phyloP scores from a whole-genome alignment of 1,284 basidiomycete genomes.

The Apiotrichum siamense region DNA sequence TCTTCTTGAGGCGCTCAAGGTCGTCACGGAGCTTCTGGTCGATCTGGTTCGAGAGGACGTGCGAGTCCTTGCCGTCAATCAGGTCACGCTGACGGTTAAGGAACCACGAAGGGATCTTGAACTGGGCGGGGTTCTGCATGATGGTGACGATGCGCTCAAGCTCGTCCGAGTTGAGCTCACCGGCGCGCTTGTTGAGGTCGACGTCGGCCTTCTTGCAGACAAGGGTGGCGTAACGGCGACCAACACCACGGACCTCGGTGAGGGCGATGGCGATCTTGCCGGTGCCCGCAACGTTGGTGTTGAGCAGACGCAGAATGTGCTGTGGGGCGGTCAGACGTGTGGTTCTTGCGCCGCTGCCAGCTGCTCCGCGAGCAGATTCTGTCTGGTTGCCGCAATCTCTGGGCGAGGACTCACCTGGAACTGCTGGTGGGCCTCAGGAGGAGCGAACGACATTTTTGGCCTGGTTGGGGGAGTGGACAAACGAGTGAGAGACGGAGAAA shows the following conservation, averaged over 20 bases:
- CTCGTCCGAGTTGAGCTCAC: conserved; percentile 93
- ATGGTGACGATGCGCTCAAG: conserved; percentile 99
- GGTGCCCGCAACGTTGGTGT: conserved; percentile 95
- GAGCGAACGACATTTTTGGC: conserved; percentile 57
- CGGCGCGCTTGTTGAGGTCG: conserved; percentile 94
- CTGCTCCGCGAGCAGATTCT: not conserved
- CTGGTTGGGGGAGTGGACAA: not conserved
- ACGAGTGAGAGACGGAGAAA: conserved; percentile 6
- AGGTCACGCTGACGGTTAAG: conserved; percentile 99
- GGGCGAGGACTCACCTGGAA: conserved; percentile 56
- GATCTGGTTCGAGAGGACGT: conserved; percentile 93
- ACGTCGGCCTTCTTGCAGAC: conserved; percentile 99
- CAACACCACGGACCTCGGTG: conserved; percentile 82
- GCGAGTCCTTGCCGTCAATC: conserved; percentile 92
- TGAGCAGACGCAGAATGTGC: conserved; percentile 97
- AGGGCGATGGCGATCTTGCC: conserved; percentile 85
- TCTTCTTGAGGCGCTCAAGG: conserved; percentile 98
- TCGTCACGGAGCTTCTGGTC: conserved; percentile 99
- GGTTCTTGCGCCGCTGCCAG: too few relatives aligned
- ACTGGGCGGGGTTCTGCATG: conserved; percentile 98
- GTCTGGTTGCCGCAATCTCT: not conserved
- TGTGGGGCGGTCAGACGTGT: too few relatives aligned
- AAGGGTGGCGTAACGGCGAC: conserved; percentile 95
- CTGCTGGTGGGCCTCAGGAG: conserved; percentile 85
- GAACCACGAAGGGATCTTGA: conserved; percentile 99